phyloP scores from a whole-genome alignment of 768 basidiomycete genomes.

The Boletus pseudo-olivaceus region DNA sequence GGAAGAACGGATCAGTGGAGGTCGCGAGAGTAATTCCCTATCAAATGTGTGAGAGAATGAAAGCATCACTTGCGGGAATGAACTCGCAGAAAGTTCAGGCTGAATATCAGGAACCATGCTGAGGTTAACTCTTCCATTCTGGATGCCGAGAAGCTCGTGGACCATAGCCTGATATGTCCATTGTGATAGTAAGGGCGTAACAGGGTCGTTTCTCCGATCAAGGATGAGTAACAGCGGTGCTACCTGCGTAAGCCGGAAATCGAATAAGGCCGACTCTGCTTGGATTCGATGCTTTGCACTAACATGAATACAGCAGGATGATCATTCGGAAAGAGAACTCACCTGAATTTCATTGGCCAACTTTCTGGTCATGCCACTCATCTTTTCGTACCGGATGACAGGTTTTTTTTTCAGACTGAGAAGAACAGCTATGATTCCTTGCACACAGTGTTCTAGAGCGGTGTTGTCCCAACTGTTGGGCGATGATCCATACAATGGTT shows the following conservation, averaged over 20 bases:
- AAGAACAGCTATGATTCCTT: conserved; percentile 80
- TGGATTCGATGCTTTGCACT: conserved; percentile 68
- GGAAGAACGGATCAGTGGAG: conserved; percentile 91
- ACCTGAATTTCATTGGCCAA: conserved; percentile 85
- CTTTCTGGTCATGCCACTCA: conserved; percentile 90
- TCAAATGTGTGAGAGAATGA: conserved; percentile 13
- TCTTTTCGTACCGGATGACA: conserved; percentile 88
- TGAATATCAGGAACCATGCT: conserved; percentile 79
- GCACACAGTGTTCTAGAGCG: conserved; percentile 74
- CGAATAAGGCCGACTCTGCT: conserved; percentile 79
- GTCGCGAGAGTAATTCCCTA: conserved; percentile 94
- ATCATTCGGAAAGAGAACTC: conserved; percentile 1
- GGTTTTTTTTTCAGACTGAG: conserved; percentile 97
- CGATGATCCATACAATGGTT: conserved; percentile 68
- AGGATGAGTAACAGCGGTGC: conserved; percentile 88
- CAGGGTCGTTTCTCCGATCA: conserved; percentile 94
- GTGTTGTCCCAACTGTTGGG: conserved; percentile 70
- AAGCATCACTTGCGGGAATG: conserved; percentile 2
- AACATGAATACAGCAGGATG: conserved; percentile 4
- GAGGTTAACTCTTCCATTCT: conserved; percentile 89
- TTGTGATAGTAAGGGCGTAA: conserved; percentile 92
- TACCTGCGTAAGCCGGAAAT: conserved; percentile 86
- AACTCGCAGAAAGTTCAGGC: conserved; percentile 76
- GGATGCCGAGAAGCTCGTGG: conserved; percentile 89
- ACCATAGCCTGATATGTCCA: conserved; percentile 99